Percentiles rank a stretch among this genome's conserved stretches.
These are phyloP conservation scores for Moesziomyces sp. DNA, from an alignment of 1,284 basidiomycete genomes.

Conservation along the genomic window DNA sequence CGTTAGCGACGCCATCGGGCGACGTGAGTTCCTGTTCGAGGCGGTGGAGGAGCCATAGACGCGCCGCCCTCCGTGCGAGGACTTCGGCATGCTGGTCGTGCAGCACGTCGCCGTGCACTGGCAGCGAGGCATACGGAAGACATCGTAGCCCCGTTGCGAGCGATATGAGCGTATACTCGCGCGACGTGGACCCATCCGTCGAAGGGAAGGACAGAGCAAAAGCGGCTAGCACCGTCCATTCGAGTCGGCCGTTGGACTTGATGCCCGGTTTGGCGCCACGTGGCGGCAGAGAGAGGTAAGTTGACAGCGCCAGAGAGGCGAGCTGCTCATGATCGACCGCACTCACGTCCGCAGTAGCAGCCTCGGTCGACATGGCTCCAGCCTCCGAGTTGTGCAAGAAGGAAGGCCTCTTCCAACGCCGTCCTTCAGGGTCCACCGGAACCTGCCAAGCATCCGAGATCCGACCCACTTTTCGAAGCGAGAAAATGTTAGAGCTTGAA, in stretches of 20 bases:
- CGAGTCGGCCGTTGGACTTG: slow-evolving; percentile 35
- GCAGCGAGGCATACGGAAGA: slow-evolving; percentile 76
- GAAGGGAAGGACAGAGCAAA: slow-evolving; percentile 28
- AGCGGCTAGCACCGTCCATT: slow-evolving; percentile 57
- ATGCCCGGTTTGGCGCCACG: slow-evolving; percentile 44
- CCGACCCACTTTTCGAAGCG: neutral
- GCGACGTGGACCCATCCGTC: neutral
- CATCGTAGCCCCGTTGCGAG: slow-evolving; percentile 88
- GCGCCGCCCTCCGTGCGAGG: slow-evolving; percentile 80
- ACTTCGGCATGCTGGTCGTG: slow-evolving; percentile 93
- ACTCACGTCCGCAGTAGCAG: neutral
- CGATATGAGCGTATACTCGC: slow-evolving; percentile 70
- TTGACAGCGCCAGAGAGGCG: slow-evolving; percentile 10
- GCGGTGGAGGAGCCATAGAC: slow-evolving; percentile 84
- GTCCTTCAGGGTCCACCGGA: neutral
- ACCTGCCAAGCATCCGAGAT: neutral
- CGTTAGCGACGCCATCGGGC: neutral
- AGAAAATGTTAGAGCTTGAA: neutral
- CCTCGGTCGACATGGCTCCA: too few relatives aligned
- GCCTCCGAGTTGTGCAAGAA: neutral
- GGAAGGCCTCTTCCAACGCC: neutral
- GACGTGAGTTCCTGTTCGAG: slow-evolving; percentile 67
- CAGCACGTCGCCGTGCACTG: slow-evolving; percentile 79
- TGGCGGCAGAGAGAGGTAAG: slow-evolving; percentile 34
- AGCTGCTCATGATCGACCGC: slow-evolving; percentile 28